Conservation (phyloP, 768 basidiomycete species). For the Russula lepida region DNA sequence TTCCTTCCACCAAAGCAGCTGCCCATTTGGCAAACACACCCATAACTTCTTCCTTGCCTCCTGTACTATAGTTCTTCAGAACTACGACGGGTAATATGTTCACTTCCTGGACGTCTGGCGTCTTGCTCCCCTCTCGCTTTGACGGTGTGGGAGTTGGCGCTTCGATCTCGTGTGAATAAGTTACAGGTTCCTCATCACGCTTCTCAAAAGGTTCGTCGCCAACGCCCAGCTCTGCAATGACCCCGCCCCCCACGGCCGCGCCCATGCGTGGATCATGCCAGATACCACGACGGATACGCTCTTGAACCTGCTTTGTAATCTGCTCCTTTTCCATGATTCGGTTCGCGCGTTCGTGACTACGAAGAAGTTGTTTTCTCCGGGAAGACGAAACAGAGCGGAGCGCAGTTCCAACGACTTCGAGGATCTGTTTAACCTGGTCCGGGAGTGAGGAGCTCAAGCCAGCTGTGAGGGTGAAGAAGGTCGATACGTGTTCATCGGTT, state of each 20-base stretch:
- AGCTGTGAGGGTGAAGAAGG: constrained; percentile 37
- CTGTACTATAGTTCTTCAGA: constrained; percentile 65
- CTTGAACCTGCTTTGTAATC: constrained; percentile 33
- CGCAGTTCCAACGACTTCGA: constrained; percentile 67
- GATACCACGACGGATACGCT: constrained; percentile 49
- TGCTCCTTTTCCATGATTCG: constrained; percentile 32
- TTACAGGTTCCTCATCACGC: constrained; percentile 28
- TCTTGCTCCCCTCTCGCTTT: neutral
- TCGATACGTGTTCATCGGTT: neutral
- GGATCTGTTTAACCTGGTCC: constrained; percentile 78
- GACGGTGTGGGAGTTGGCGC: neutral
- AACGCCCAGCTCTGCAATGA: constrained; percentile 78
- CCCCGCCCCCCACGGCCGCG: constrained; percentile 74
- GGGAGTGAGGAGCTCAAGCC: constrained; percentile 73
- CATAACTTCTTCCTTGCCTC: constrained; percentile 61
- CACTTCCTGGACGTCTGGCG: constrained; percentile 40
- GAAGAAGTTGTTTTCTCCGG: constrained; percentile 38
- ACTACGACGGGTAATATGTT: constrained; percentile 77
- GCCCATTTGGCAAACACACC: constrained; percentile 78
- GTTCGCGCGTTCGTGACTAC: constrained; percentile 32
- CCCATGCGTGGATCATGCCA: constrained; percentile 89
- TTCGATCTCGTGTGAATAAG: neutral
- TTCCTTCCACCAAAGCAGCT: constrained; percentile 69
- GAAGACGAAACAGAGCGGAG: constrained; percentile 55
- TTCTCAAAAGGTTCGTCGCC: constrained; percentile 57